These are phyloP conservation scores for Pinus taeda DNA, from an alignment of 75 land plant species.

Conservation along the genomic window DNA sequence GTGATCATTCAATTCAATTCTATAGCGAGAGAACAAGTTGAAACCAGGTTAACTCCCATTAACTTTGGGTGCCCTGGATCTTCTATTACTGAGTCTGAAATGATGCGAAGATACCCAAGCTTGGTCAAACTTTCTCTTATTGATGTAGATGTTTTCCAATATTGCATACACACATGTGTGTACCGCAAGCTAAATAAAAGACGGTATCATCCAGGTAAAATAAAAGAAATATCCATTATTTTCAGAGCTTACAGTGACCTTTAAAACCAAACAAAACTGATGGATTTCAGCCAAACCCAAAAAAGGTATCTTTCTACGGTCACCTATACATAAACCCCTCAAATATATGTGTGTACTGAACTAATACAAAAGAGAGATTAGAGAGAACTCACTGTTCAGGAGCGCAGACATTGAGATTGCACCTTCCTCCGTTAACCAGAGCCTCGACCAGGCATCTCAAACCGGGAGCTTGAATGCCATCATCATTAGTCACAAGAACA, in stretches of 20 bases:
- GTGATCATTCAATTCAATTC: background rate
- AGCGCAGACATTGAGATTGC: conserved; percentile 37
- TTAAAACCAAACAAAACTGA: background rate
- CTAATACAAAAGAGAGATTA: background rate
- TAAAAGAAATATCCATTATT: background rate
- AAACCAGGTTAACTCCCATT: background rate
- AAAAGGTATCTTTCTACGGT: background rate
- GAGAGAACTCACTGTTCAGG: conserved; percentile 39
- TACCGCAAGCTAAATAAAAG: no score
- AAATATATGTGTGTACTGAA: background rate
- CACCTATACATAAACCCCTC: no score
- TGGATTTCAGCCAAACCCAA: background rate
- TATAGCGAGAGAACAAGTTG: background rate
- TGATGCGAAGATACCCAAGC: no score
- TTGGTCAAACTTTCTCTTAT: no score
- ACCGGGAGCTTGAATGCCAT: conserved; percentile 46
- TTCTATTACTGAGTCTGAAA: no score
- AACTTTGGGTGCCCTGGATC: no score
- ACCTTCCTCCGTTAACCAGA: conserved; percentile 25
- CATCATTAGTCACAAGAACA: conserved; percentile 38
- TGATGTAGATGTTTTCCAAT: no score
- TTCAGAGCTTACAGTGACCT: background rate
- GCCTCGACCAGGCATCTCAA: conserved; percentile 32
- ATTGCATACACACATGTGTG: no score
- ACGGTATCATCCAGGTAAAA: no score